Base-by-base conservation (phyloP, 768 basidiomycete species). In the Amanita jacksonii region DNA sequence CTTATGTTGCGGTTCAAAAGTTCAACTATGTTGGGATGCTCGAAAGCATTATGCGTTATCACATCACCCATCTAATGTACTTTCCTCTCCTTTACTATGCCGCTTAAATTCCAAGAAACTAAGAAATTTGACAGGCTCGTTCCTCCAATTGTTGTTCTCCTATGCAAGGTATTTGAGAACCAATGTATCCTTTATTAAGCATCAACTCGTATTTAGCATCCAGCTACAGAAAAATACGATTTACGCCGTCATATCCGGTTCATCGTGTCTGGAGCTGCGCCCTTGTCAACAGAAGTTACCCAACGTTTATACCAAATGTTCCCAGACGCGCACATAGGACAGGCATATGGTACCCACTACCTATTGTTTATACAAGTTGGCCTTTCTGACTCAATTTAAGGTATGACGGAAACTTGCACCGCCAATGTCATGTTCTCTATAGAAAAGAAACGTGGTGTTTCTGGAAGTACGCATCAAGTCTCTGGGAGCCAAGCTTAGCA, bases 331-430 rank as follows among this genome's bases (percentile, higher is more conserved):
- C 66, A 70, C 41, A 72, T 77, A 30, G 76, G 76, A 1, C 77
- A 81, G 56, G 72, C 70, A 4, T 79, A 78, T 47, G 77, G 77
- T 72, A 42, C n/a, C n/a, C n/a, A n/a, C n/a, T n/a, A n/a, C n/a
- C n/a, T n/a, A n/a, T n/a, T n/a, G n/a, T n/a, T n/a, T n/a, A n/a
- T n/a, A n/a, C n/a, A n/a, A n/a, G n/a, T n/a, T n/a, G n/a, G n/a
- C n/a, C n/a, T n/a, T n/a, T n/a, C n/a, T n/a, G n/a, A n/a, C n/a
- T n/a, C n/a, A n/a, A n/a, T n/a, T n/a, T n/a, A n/a, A n/a, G n/a
- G n/a, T n/a, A n/a, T n/a, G n/a, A n/a, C n/a, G n/a, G n/a, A n/a
- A n/a, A n/a, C n/a, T n/a, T n/a, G n/a, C n/a, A n/a, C n/a, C n/a
- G n/a, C n/a, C n/a, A n/a, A n/a, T n/a, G n/a, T n/a, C n/a, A n/a